Percentiles rank a stretch among this genome's conserved stretches.
phyloP scores from a whole-genome alignment of 1,284 basidiomycete genomes.

The Lignosus rhinocerotis region DNA sequence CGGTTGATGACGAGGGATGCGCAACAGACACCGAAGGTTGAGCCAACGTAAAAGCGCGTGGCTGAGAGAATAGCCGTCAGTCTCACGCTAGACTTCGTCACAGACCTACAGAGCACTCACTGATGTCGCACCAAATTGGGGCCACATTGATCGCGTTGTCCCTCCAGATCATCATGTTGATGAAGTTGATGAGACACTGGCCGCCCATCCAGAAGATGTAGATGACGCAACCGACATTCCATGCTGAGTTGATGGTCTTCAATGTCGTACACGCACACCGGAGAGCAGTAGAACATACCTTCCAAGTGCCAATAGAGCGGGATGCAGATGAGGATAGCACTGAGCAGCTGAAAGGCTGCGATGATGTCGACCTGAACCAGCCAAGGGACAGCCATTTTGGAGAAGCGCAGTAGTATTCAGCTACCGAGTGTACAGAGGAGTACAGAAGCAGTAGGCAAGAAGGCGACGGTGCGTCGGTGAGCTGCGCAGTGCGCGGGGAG shows the following conservation, averaged over 20 bases:
- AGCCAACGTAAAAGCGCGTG: slow-evolving; percentile 37
- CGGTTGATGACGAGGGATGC: slow-evolving; percentile 50
- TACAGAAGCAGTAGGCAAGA: slow-evolving; percentile 10
- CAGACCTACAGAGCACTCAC: slow-evolving; percentile 39
- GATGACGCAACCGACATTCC: slow-evolving; percentile 59
- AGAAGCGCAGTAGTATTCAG: slow-evolving; percentile 8
- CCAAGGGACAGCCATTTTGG: slow-evolving; percentile 20
- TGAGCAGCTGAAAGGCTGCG: slow-evolving; percentile 22
- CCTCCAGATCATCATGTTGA: slow-evolving; percentile 71
- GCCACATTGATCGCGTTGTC: slow-evolving; percentile 54
- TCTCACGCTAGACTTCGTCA: background rate
- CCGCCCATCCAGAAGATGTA: slow-evolving; percentile 65
- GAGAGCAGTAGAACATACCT: slow-evolving; percentile 33
- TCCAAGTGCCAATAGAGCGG: slow-evolving; percentile 64
- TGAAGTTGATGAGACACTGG: slow-evolving; percentile 52
- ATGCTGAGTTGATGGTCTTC: slow-evolving; percentile 28
- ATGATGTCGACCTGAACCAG: slow-evolving; percentile 21
- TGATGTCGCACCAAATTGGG: slow-evolving; percentile 78
- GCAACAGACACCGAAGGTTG: slow-evolving; percentile 41
- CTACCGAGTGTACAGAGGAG: slow-evolving; percentile 15
- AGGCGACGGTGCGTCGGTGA: slow-evolving; percentile 4
- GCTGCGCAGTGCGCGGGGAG: slow-evolving; percentile 12
- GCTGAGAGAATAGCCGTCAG: slow-evolving; percentile 29
- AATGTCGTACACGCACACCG: background rate
- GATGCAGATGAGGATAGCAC: slow-evolving; percentile 32